Percentiles rank a stretch among this genome's conserved stretches.
phyloP scores from a whole-genome alignment of 2,329 filamentous ascomycete species.

The Fusarium proliferatum region DNA sequence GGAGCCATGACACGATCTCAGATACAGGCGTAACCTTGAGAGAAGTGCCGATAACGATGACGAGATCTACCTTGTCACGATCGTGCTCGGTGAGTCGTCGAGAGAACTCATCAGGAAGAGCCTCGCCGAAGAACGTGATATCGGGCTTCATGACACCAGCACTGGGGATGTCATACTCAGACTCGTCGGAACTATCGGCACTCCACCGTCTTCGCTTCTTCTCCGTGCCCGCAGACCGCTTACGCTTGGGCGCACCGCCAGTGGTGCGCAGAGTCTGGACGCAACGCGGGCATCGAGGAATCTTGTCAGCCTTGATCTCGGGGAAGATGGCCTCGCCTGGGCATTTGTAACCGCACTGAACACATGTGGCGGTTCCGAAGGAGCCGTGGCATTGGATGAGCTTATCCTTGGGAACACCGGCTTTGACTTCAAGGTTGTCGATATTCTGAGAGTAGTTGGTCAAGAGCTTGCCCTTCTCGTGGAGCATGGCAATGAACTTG shows the following conservation, averaged over 20 bases:
- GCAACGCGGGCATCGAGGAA: slow-evolving; percentile 83
- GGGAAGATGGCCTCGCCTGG: slow-evolving; percentile 81
- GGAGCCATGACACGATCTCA: slow-evolving; percentile 85
- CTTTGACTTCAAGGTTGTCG: slow-evolving; percentile 91
- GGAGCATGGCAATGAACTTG: slow-evolving; percentile 89
- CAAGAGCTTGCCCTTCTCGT: slow-evolving; percentile 87
- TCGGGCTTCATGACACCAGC: slow-evolving; percentile 94
- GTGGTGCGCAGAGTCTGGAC: slow-evolving; percentile 60
- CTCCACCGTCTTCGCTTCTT: slow-evolving; percentile 56
- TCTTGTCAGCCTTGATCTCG: slow-evolving; percentile 78
- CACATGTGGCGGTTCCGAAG: slow-evolving; percentile 91
- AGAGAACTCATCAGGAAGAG: slow-evolving; percentile 85
- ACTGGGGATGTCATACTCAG: slow-evolving; percentile 66
- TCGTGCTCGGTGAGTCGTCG: slow-evolving; percentile 84
- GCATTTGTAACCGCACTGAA: slow-evolving; percentile 81
- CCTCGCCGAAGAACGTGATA: slow-evolving; percentile 97
- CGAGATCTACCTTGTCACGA: slow-evolving; percentile 82
- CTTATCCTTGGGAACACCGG: slow-evolving; percentile 83
- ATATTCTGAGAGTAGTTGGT: slow-evolving; percentile 99
- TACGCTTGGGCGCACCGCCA: slow-evolving; percentile 50
- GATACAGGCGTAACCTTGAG: slow-evolving; percentile 96
- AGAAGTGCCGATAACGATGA: slow-evolving; percentile 95
- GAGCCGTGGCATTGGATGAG: slow-evolving; percentile 97
- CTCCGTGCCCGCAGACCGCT: slow-evolving; percentile 54
- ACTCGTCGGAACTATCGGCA: slow-evolving; percentile 57